Evolutionary conservation across 495 filamentous ascomycete species (phyloP), one percentile per base, ranked within the genome.

Genomic region (Trypethelium eluteriae): DNA sequence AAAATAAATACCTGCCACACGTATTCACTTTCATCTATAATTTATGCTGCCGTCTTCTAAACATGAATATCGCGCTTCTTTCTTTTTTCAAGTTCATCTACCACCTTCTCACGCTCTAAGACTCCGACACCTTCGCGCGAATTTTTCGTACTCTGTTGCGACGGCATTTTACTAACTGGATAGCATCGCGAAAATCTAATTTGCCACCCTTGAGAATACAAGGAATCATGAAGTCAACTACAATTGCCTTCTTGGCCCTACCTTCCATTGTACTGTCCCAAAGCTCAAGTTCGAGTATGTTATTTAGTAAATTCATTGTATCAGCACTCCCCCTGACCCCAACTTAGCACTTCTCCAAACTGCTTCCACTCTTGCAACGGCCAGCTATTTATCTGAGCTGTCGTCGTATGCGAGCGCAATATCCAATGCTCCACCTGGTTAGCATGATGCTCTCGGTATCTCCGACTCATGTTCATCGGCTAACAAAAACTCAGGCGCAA

Each of bases 381-480:
- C 53, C 34, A 59, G 53, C 32, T 59, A 59, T 59, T 32, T 59
- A 34, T 59, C 53, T 34, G 53, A 59, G 32, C 53, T 59, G 7
- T 59, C 53, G 1, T 34, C 53, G 14, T 59, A 59, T 59, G 53
- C 53, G 32, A 59, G 53, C 14, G 25, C 5, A 11, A 9, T 59
- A 10, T 59, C 53, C 6, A 59, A 59, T 36, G 53, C 53, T 35
- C 11, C 25, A 10, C 25, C 53, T 36, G 53, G 53, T 59, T 32
- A 34, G 53, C 3, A 36, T 44, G 32, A 35, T 36, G 36, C 53
- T 10, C 32, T 39, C 18, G 3, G 7, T 34, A 36, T n/a, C 9
- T 18, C 5, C 14, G 18, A 9, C 5, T 32, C 10, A 10, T 35
- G 32, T 59, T 59, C 53, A 10, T 35, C 5, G 11, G 14, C 53